phyloP scores from a whole-genome alignment of 768 basidiomycete species.

The Tephrocybe sp. region DNA sequence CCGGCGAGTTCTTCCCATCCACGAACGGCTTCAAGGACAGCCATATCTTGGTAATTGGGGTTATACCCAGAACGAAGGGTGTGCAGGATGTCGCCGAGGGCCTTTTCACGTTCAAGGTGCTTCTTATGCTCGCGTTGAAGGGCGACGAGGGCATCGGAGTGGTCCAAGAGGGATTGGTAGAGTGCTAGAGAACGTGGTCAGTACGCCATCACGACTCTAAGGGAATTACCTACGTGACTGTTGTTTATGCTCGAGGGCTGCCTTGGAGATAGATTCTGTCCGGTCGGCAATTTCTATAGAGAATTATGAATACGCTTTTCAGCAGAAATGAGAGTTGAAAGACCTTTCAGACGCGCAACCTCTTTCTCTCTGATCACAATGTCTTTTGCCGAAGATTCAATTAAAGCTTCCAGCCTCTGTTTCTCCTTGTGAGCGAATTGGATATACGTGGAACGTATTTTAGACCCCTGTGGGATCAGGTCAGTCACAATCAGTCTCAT shows the following conservation, averaged over 20 bases:
- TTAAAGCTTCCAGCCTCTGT: conserved; percentile 67
- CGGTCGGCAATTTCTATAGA: conserved; percentile 69
- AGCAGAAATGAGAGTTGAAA: neutral
- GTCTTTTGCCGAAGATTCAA: conserved; percentile 53
- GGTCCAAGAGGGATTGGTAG: conserved; percentile 69
- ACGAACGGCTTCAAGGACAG: conserved; percentile 92
- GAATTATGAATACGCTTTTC: neutral
- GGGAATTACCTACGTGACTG: conserved; percentile 64
- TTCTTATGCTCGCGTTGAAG: conserved; percentile 71
- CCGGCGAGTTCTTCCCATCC: conserved; percentile 83
- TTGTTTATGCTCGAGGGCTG: conserved; percentile 81
- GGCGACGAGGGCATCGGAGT: conserved; percentile 73
- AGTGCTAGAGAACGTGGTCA: conserved; percentile 54
- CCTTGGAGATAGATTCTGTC: conserved; percentile 74
- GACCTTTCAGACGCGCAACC: conserved; percentile 71
- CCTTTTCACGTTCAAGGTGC: conserved; percentile 70
- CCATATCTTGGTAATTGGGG: conserved; percentile 99
- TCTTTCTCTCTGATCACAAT: conserved; percentile 67
- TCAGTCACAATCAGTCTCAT: neutral
- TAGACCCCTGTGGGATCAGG: conserved; percentile 62
- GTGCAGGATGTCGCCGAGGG: conserved; percentile 80
- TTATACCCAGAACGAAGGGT: conserved; percentile 85
- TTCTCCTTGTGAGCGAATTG: conserved; percentile 87
- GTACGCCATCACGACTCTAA: neutral
- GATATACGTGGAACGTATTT: conserved; percentile 88